Evolutionary conservation across 495 filamentous ascomycete genomes (phyloP).

Genomic region (Xanthoparmelia taractica): DNA sequence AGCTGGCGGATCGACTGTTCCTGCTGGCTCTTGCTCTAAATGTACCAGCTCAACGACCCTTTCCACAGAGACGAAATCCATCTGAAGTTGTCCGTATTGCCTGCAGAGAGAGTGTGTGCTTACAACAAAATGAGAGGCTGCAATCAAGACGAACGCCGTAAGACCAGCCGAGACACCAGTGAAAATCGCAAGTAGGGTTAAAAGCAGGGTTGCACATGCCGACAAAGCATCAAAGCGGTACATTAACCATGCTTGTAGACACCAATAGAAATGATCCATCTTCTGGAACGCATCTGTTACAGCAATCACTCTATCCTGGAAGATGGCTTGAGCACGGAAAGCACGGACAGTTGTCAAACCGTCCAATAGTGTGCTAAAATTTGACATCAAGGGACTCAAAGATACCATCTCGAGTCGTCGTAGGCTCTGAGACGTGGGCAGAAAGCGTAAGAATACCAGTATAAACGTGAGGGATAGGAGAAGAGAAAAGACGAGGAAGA

Average conservation of each 20-base stretch:
- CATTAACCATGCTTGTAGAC: constrained; percentile 70
- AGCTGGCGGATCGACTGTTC: constrained; percentile 58
- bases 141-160: constrained; percentile 66
- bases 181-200: constrained; percentile 63
- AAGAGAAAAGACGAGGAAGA: constrained; percentile 64
- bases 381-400: constrained; percentile 71
- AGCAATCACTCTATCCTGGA: constrained; percentile 64
- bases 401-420: constrained; percentile 79
- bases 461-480: constrained; percentile 56
- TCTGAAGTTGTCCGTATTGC: constrained; percentile 72
- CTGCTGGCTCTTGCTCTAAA: constrained; percentile 62
- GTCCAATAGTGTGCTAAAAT: constrained; percentile 73
- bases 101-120: constrained; percentile 66
- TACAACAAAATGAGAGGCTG: constrained; percentile 53
- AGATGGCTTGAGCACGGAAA: constrained; percentile 63
- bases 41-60: constrained; percentile 69
- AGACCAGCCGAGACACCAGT: constrained; percentile 61
- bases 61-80: constrained; percentile 85
- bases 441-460: constrained; percentile 60
- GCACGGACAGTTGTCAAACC: constrained; percentile 73
- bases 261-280: constrained; percentile 90
- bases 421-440: constrained; percentile 75
- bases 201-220: constrained; percentile 57
- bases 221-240: constrained; percentile 70
- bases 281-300: constrained; percentile 79